Base-by-base conservation (phyloP, 192 early-diverging fungal species). In the Backusella morwellensis region DNA sequence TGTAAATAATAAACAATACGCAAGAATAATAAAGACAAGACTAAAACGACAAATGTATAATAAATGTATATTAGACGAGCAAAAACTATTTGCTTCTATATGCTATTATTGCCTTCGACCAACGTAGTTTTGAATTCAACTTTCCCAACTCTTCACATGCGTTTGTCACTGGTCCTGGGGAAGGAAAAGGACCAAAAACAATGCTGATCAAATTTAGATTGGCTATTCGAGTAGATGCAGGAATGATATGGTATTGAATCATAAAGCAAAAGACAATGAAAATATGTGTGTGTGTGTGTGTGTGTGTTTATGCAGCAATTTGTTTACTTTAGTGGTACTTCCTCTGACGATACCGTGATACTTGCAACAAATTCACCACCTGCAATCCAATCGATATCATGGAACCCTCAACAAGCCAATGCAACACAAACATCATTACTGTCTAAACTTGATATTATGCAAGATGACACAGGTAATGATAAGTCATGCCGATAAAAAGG, bases 181-280 rank as follows among this genome's bases (percentile, higher is more conserved):
- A 95, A 80, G 88, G 85, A 4, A 80, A 84, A 34, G 94, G 91
- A 0, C 76, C 85, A 26, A 85, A 78, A 38, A 85, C 87, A n/a
- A 77, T 85, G 66, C 77, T 88, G 11, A 80, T 89, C 36, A 88
- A 86, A 69, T 95, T 95, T 77, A 79, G 86, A 63, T 87, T 95
- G 82, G 91, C 94, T 5, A 86, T 95, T 75, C 90, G 92, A 75
- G 88, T 95, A 66, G 92, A 94, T 79, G 88, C 92, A 19, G 93
- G 91, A 6, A 86, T 92, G 14, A 78, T 85, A 75, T 91, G 92
- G 91, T 93, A 84, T 35, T 41, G 40, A 63, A 35, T 26, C 3
- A 56, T 15, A 32, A 1, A 32, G 32, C 32, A 32, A 32, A 32
- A 3, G 32, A 41, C 21, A 74, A 35, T 3, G 34, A 67, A 44